These are phyloP conservation scores for Spirogloea muscicola DNA, from an alignment of 139 green algal genomes.

Conservation along the genomic window DNA sequence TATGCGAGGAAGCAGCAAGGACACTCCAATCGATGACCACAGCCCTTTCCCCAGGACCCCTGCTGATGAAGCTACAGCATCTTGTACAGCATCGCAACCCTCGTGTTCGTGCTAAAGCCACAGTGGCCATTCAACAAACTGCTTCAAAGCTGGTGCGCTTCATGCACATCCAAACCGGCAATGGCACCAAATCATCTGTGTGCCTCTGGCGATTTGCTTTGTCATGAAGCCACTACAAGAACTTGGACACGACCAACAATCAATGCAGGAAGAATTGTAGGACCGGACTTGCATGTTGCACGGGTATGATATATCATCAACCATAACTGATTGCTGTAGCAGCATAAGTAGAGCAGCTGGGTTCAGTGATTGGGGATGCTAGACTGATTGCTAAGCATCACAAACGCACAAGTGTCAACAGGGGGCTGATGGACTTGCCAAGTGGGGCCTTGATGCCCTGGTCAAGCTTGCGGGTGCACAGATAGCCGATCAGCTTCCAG, in stretches of 20 bases:
- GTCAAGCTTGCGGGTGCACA: conserved; percentile 21
- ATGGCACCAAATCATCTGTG: too few species aligned
- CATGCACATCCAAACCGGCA: too few species aligned
- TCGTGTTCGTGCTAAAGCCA: conserved; percentile 27
- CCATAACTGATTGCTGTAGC: too few species aligned
- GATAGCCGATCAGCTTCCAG: conserved; percentile 27
- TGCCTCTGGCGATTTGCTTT: too few species aligned
- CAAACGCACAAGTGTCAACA: conserved; percentile 10
- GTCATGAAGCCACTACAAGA: too few species aligned
- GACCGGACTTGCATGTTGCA: too few species aligned
- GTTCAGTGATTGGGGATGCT: too few species aligned
- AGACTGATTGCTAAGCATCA: too few species aligned
- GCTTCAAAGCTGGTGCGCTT: conserved; percentile 4
- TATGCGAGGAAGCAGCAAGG: conserved; percentile 26
- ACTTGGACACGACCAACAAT: too few species aligned
- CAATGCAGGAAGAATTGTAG: too few species aligned
- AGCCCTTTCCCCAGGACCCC: not conserved
- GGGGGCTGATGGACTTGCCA: not conserved
- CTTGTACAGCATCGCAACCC: conserved; percentile 28
- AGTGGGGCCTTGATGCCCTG: conserved; percentile 3
- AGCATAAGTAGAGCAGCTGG: too few species aligned
- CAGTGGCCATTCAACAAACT: conserved; percentile 12
- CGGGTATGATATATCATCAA: too few species aligned
- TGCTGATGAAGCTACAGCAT: conserved; percentile 28
- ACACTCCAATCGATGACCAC: conserved; percentile 11